Percentiles rank a stretch among this genome's conserved stretches.
These are phyloP conservation scores for Mucor circinelloides DNA, from an alignment of 371 early-diverging fungal species.

Conservation along the genomic window DNA sequence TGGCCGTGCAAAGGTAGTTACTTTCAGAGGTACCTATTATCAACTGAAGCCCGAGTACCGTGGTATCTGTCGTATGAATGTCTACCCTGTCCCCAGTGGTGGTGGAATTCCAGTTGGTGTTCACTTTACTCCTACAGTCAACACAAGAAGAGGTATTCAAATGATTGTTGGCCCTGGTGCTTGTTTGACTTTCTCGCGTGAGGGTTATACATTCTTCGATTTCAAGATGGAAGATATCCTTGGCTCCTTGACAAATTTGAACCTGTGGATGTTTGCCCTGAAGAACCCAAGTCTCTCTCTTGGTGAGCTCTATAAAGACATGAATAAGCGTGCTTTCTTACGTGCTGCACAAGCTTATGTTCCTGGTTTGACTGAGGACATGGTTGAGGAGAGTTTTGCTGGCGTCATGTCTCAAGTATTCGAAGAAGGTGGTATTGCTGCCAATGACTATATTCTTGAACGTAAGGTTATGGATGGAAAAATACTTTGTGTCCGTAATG, in stretches of 20 bases:
- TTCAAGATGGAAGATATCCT: conserved; percentile 38
- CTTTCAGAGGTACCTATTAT: conserved; percentile 53
- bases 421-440: conserved; percentile 48
- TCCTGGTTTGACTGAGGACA: conserved; percentile 41
- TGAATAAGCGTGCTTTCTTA: conserved; percentile 48
- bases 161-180: conserved; percentile 56
- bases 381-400: conserved; percentile 52
- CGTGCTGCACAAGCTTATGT: conserved; percentile 40
- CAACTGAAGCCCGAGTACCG: conserved; percentile 48
- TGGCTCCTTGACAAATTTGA: conserved; percentile 35
- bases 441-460: conserved; percentile 48
- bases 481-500: conserved; percentile 48
- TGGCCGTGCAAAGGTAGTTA: conserved; percentile 35
- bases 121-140: conserved; percentile 49
- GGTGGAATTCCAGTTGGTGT: conserved; percentile 55
- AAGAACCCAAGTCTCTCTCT: conserved; percentile 44
- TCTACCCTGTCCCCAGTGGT: conserved; percentile 52
- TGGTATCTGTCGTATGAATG: conserved; percentile 43
- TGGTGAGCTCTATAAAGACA: conserved; percentile 50
- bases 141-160: conserved; percentile 48
- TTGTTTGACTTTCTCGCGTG: conserved; percentile 51
- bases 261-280: conserved; percentile 42
- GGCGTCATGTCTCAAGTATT: conserved; percentile 56
- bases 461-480: conserved; percentile 49
- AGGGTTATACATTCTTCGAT: conserved; percentile 46